A percentile compares a stretch with the other conserved stretches of the same genome.
These are phyloP conservation scores for Malania oleifera DNA, from an alignment of 164 flowering plant genomes.

Conservation along the genomic window DNA sequence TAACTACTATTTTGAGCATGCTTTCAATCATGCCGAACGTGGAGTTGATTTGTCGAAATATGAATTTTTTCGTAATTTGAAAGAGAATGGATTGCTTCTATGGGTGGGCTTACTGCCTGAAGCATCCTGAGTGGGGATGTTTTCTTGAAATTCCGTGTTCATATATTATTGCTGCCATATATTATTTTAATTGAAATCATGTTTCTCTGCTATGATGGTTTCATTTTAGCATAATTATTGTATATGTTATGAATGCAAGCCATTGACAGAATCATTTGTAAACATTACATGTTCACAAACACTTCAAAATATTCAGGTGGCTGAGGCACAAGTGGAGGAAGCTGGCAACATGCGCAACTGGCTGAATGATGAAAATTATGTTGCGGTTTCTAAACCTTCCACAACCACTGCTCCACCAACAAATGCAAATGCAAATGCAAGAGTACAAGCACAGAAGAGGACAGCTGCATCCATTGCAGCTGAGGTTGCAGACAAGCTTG, in stretches of 20 bases:
- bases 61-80: no score
- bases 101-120: no score
- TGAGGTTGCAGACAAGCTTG: constrained; percentile 85
- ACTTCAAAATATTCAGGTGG: constrained; percentile 42
- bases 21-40: not conserved
- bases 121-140: no score
- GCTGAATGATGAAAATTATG: constrained; percentile 54
- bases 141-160: no score
- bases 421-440: constrained; percentile 32
- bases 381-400: constrained; percentile 32
- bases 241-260: no score
- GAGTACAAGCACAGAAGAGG: constrained; percentile 40
- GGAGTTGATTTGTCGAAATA: not conserved
- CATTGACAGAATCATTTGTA: not conserved
- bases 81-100: no score
- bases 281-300: not conserved
- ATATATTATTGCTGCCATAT: no score
- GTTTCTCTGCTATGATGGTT: not conserved
- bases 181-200: not conserved
- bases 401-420: constrained; percentile 14
- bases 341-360: constrained; percentile 52
- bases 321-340: constrained; percentile 73
- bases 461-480: constrained; percentile 89
- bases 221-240: not conserved
- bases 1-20: not conserved